phyloP scores from a whole-genome alignment of 1,139 yeast genomes.

The Starmera stellimalicola region DNA sequence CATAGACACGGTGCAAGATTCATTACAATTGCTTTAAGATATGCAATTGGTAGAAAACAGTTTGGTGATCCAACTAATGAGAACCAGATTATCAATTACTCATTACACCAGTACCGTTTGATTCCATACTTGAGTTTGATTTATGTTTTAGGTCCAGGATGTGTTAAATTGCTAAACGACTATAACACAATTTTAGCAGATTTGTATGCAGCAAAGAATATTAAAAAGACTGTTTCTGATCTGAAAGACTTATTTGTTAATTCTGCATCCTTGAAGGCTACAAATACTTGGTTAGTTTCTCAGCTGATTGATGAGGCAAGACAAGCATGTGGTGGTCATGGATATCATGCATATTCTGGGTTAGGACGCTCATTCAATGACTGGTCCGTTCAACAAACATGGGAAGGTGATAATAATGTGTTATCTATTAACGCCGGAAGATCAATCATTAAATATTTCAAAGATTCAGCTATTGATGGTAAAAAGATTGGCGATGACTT shows the following conservation, averaged over 20 bases:
- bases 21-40: conserved; percentile 76
- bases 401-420: conserved; percentile 96
- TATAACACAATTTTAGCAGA: conserved; percentile 42
- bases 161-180: conserved; percentile 49
- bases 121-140: conserved; percentile 72
- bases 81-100: conserved; percentile 67
- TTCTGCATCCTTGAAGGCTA: conserved; percentile 84
- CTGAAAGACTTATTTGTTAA: conserved; percentile 76
- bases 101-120: conserved; percentile 79
- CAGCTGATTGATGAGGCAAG: conserved; percentile 78
- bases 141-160: conserved; percentile 69
- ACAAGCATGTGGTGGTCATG: conserved; percentile 97
- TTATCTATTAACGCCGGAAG: conserved; percentile 79
- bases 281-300: conserved; percentile 81
- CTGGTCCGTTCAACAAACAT: conserved; percentile 94
- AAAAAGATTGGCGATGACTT: conserved; percentile 33
- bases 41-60: conserved; percentile 86
- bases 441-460: conserved; percentile 52
- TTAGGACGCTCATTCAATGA: conserved; percentile 84
- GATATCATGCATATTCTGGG: conserved; percentile 83
- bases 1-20: conserved; percentile 74
- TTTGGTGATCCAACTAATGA: conserved; percentile 42
- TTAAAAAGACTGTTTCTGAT: conserved; percentile 42
- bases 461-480: conserved; percentile 26
- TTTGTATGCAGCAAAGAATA: conserved; percentile 37